Evolutionary conservation across 768 basidiomycete species (phyloP), one percentile per base, ranked within the genome.

Genomic region (Lentinula sp.): DNA sequence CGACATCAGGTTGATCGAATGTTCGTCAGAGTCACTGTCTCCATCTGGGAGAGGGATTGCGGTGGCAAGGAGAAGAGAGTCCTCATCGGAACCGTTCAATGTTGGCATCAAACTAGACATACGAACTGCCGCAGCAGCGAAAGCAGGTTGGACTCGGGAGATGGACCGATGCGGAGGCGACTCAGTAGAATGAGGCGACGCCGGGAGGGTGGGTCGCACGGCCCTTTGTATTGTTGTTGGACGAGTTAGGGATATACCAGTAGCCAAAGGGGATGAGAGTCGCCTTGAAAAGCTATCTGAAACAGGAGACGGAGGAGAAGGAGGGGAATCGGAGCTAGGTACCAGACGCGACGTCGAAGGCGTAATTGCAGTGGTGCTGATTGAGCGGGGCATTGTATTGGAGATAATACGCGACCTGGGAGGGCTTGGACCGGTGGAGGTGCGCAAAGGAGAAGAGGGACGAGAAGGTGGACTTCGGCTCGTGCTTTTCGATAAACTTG

Each of bases 11-110:
- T 91, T 85, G 28, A 79, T 71, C 13, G 85, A 81, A 23, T 80
- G 76, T 53, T 83, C 84, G 41, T 90, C 90, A 0, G 85, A 88
- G 66, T 91, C 90, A 64, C 81, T 85, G 66, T 87, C 83, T 61
- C 83, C 84, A 64, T 85, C 86, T 2, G 91, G 90, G 18, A 91
- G 79, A n/a, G 90, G 91, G 42, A 91, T 85, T 28, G 77, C 77
- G 61, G 86, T 83, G 0, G 91, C 89, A 49, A 87, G 75, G 42
- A 93, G 80, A 3, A 92, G 75, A 32, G 87, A 85, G 45, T 88
- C 82, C 42, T 90, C 83, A 16, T 77, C 72, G 62, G 20, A 18
- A 70, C 73, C 48, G 73, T 70, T 16, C 75, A 67, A 64, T 76
- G 75, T 32, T 78, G 72, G 46, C 82, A 74, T 43, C 32, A 79